A percentile compares a stretch with the other conserved stretches of the same genome.
Evolutionary conservation across 2,329 filamentous ascomycete genomes (phyloP).

Genomic region (Pleoardoris graminearum): DNA sequence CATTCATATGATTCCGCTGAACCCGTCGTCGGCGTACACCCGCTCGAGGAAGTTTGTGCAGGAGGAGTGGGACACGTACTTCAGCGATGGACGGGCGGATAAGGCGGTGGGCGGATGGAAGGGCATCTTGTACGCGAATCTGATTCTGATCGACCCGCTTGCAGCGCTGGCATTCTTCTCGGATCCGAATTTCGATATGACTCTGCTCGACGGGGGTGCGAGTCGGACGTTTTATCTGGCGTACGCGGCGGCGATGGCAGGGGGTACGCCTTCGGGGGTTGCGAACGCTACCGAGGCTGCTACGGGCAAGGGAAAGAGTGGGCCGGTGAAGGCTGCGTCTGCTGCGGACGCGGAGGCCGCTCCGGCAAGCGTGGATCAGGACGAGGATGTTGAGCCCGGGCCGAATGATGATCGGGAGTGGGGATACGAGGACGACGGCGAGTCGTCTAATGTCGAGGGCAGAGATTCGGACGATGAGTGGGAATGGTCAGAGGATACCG

Average conservation of each 20-base stretch:
- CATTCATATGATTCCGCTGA: constrained; percentile 84
- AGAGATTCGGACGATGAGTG: not conserved
- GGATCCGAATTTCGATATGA: constrained; percentile 64
- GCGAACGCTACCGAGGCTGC: not conserved
- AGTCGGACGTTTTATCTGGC: constrained; percentile 47
- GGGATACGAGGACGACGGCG: not conserved
- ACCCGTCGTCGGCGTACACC: constrained; percentile 70
- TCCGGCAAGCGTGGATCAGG: not conserved
- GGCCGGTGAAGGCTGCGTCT: not conserved
- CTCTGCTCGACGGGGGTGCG: constrained; percentile 80
- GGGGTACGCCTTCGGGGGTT: not conserved
- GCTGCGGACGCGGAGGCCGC: not conserved
- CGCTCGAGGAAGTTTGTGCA: constrained; percentile 72
- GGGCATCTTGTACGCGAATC: constrained; percentile 81
- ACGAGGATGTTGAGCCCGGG: not conserved
- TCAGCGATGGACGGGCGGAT: constrained; percentile 69
- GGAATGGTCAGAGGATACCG: not conserved
- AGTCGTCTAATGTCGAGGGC: not conserved
- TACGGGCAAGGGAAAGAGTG: not conserved
- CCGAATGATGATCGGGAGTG: not conserved
- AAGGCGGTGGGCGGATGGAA: constrained; percentile 77
- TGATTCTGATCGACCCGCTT: constrained; percentile 74
- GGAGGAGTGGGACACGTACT: constrained; percentile 71
- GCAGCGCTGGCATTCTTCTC: constrained; percentile 77
- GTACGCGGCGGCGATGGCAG: constrained; percentile 36